A percentile compares a stretch with the other conserved stretches of the same genome.
These are phyloP conservation scores for Tolypocladium cylindrosporum DNA, from an alignment of 2,329 filamentous ascomycete genomes.

Conservation along the genomic window DNA sequence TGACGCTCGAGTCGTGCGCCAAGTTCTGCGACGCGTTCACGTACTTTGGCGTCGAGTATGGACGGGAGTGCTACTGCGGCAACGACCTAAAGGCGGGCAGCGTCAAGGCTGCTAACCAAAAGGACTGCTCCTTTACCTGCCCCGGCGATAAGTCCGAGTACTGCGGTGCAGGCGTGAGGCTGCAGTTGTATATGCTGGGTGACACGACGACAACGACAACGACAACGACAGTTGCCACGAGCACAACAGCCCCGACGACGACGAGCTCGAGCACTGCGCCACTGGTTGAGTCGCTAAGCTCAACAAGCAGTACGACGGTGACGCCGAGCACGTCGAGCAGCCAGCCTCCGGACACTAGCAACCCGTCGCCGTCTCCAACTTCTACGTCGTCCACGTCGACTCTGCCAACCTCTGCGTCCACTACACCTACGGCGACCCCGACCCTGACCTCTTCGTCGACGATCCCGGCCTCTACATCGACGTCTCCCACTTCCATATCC, in stretches of 20 bases:
- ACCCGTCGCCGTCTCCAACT: background rate
- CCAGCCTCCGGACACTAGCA: too few species aligned
- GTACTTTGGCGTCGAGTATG: constrained; percentile 25
- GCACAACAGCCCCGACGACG: background rate
- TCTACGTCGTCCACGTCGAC: background rate
- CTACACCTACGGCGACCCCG: too few species aligned
- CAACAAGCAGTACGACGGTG: background rate
- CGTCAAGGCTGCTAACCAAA: constrained; percentile 15
- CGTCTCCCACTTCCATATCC: background rate
- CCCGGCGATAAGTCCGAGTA: constrained; percentile 19
- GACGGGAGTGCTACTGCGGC: constrained; percentile 28
- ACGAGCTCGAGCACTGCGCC: background rate
- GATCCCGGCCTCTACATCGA: background rate
- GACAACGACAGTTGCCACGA: background rate
- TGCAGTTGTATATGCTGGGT: constrained; percentile 21
- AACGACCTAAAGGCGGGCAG: constrained; percentile 18
- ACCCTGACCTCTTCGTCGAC: background rate
- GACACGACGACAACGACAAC: background rate
- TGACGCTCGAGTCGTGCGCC: constrained; percentile 24
- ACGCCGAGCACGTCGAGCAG: constrained; percentile 1
- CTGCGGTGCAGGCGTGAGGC: constrained; percentile 22
- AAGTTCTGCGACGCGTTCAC: constrained; percentile 17
- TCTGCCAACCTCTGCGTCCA: background rate
- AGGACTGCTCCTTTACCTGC: constrained; percentile 23
- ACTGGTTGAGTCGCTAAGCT: background rate